Evolutionary conservation across 2,329 filamentous ascomycete genomes (phyloP), one percentile per base, ranked within the genome.

Genomic region (Fragosphaeria purpurea): DNA sequence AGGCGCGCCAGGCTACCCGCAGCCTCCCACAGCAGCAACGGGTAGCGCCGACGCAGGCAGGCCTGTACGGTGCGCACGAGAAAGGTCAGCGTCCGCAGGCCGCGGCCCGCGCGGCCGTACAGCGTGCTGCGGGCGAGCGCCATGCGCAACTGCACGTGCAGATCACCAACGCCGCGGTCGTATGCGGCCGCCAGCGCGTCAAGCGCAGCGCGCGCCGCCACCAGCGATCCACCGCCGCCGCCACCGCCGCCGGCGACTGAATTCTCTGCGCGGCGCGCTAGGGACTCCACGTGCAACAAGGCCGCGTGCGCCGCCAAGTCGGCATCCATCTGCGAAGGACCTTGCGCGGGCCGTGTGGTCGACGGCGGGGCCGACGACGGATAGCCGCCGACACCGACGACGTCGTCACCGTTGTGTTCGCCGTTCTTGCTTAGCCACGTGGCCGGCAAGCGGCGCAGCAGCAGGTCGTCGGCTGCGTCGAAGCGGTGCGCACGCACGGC

Each of bases 81-180:
- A 5, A 90, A 74, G 2, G 85, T 88, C 63, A 95, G 88, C 0
- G 81, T 88, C 53, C 85, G 79, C 58, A 87, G 79, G 0, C 88
- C 77, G 3, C 83, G 79, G 2, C 83, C 84, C 42, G 79, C 79
- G 57, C 75, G 77, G 50, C 80, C 77, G 50, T 88, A 80, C 4
- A 95, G 73, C 5, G 78, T 73, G 1, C 82, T 83, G 63, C 95
- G 94, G 46, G 83, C 67, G 3, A 87, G 74, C 11, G 95, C 75
- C 0, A 94, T 73, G 33, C 80, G 79, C 44, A 56, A 9, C 7
- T 51, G 41, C 46, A 93, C 72, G 38, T 85, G 82, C 31, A 86
- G 74, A 5, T 81, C 73, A 22, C 47, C 56, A 9, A 55, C 53
- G 40, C 53, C 56, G 43, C 46, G 42, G 50, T 58, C 56, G 48